A percentile compares a stretch with the other conserved stretches of the same genome.
These are phyloP conservation scores for Rhodotorula sp. DNA, from an alignment of 1,284 basidiomycete genomes.

Conservation along the genomic window DNA sequence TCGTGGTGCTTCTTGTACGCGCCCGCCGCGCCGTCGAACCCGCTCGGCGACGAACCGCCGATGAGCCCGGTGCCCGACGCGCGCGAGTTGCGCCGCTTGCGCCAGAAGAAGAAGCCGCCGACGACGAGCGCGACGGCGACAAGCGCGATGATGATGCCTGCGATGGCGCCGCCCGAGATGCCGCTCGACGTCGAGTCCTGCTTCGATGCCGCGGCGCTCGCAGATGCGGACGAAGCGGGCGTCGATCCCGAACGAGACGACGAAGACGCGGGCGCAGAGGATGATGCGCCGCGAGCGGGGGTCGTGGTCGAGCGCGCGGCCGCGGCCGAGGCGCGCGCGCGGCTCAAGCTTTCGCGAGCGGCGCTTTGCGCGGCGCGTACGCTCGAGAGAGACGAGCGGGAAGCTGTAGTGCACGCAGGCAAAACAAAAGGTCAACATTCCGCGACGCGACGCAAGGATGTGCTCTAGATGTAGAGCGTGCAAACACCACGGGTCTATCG, in stretches of 20 bases:
- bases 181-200: neutral
- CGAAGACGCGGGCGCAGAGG: neutral
- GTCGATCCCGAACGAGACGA: neutral
- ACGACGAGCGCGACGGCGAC: constrained; percentile 25
- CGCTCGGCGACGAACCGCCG: neutral
- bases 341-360: too few species aligned
- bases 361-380: too few species aligned
- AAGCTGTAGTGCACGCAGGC: too few species aligned
- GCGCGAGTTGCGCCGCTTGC: constrained; percentile 20
- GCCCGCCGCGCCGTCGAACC: neutral
- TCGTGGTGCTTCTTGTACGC: constrained; percentile 22
- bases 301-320: neutral
- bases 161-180: constrained; percentile 31
- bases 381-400: too few species aligned
- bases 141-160: constrained; percentile 35
- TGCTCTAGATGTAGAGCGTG: too few species aligned
- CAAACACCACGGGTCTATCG: too few species aligned
- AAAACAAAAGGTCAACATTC: too few species aligned
- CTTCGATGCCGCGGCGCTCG: neutral
- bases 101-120: constrained; percentile 22
- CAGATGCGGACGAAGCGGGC: neutral
- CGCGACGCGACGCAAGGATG: too few species aligned
- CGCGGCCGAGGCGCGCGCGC: too few species aligned
- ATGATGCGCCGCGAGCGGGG: neutral
- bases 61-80: constrained; percentile 13